Base-by-base conservation (phyloP, 345 rosid species). In the Salix udensis region DNA sequence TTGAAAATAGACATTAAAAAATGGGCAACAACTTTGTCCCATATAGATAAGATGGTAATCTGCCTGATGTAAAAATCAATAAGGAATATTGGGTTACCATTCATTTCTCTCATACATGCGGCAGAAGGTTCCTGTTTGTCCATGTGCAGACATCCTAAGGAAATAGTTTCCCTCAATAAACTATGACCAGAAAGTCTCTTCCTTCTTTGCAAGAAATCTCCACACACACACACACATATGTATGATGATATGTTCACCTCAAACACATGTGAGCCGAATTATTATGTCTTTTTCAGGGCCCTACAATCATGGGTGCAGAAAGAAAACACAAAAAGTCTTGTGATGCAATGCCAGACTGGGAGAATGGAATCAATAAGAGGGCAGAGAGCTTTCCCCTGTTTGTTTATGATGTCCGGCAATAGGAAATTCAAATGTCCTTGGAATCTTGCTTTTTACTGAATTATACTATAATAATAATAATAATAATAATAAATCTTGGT, bases 211-310 rank as follows among this genome's bases (percentile, higher is more conserved):
- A 65, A 66, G 76, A 53, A 78, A 72, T 9, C 46, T 7, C 9
- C 26, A 15, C 21, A 19, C 44, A 70, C 7, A 23, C 50, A 23
- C 50, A 19, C 44, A n/a, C 23, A 13, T 1, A 23, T 67, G 4
- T 30, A 52, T 21, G 28, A 6, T 19, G 14, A 62, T 23, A 1
- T 44, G 50, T 40, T 21, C 16, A 42, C 68, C 67, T 68, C 71
- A 44, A 72, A 69, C 55, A 39, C 81, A 78, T 81, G 88, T 77
- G 81, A 74, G 11, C 79, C 77, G 48, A 78, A 81, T 81, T 78
- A 79, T 83, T 78, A 78, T 69, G 67, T 81, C 75, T 61, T 73
- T 75, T 31, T 23, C 31, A 39, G 76, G 84, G 79, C 21, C 85
- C 85, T 75, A 52, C 74, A 78, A 81, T 83, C 78, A 83, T 79